Evolutionary conservation across 805 yeast genomes (phyloP).

Genomic region (Ogataea glucozyma): DNA sequence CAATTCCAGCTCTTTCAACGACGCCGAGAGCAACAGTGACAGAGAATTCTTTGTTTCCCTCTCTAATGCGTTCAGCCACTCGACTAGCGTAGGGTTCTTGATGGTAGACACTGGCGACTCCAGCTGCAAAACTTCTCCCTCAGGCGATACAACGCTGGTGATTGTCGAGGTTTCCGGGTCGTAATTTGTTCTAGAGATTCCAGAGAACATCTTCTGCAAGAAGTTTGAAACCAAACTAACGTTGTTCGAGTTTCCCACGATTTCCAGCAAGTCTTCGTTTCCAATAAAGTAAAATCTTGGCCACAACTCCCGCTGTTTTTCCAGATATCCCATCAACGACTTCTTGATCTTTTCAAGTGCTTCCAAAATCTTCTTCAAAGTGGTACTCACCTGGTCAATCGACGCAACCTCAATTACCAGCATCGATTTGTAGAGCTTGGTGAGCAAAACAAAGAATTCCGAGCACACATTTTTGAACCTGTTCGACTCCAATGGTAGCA

Average conservation of each 20-base stretch:
- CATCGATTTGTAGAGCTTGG: conserved; percentile 48
- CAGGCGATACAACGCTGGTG: conserved; percentile 55
- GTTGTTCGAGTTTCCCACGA: conserved; percentile 66
- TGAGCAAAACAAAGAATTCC: conserved; percentile 57
- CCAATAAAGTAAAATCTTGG: conserved; percentile 88
- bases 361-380: conserved; percentile 53
- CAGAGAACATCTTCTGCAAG: conserved; percentile 70
- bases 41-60: conserved; percentile 50
- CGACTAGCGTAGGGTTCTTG: conserved; percentile 47
- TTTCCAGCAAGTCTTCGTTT: conserved; percentile 83
- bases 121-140: conserved; percentile 59
- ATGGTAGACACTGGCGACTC: conserved; percentile 43
- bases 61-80: conserved; percentile 67
- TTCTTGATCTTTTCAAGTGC: conserved; percentile 58
- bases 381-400: conserved; percentile 47
- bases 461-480: conserved; percentile 63
- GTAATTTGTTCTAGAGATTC: conserved; percentile 47
- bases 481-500: conserved; percentile 68
- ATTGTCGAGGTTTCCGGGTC: conserved; percentile 30
- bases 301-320: conserved; percentile 71
- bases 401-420: conserved; percentile 56
- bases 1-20: conserved; percentile 24
- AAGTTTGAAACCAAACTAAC: conserved; percentile 52
- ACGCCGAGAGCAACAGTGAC: conserved; percentile 37
- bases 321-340: conserved; percentile 76